These are phyloP conservation scores for Inga oerstediana DNA, from an alignment of 306 rosid species.

Conservation along the genomic window DNA sequence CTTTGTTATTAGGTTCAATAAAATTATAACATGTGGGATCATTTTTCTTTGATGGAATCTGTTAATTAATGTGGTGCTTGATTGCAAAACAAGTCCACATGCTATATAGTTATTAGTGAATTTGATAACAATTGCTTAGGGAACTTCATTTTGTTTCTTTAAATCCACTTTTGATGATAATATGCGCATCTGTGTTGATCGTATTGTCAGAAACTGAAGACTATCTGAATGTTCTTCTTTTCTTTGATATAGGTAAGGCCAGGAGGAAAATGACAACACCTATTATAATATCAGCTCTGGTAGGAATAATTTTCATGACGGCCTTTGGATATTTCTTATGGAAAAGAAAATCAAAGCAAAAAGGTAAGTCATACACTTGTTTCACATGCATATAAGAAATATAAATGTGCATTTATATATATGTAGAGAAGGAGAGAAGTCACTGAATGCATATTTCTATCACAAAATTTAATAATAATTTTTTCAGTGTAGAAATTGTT, in stretches of 20 bases:
- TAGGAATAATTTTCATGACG: conserved; percentile 14
- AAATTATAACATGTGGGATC: background rate
- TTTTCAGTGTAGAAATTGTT: too few species aligned
- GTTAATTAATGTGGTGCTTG: background rate
- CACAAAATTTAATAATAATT: background rate
- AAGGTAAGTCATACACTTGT: background rate
- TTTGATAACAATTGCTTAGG: background rate
- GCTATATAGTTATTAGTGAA: background rate
- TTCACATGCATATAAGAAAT: background rate
- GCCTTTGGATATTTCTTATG: background rate
- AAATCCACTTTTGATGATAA: background rate
- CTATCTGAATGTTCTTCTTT: background rate
- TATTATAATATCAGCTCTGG: background rate
- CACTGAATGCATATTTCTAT: background rate
- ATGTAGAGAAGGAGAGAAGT: too few species aligned
- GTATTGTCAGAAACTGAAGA: background rate
- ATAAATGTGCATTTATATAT: background rate
- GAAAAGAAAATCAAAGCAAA: background rate
- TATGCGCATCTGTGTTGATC: background rate
- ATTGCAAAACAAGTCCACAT: background rate
- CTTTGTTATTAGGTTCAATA: too few species aligned
- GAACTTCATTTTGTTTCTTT: background rate
- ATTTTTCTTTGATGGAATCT: background rate
- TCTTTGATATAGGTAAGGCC: background rate
- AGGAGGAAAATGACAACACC: background rate